Base-by-base conservation (phyloP, 2,329 filamentous ascomycete species). In the Exophiala spinifera region DNA sequence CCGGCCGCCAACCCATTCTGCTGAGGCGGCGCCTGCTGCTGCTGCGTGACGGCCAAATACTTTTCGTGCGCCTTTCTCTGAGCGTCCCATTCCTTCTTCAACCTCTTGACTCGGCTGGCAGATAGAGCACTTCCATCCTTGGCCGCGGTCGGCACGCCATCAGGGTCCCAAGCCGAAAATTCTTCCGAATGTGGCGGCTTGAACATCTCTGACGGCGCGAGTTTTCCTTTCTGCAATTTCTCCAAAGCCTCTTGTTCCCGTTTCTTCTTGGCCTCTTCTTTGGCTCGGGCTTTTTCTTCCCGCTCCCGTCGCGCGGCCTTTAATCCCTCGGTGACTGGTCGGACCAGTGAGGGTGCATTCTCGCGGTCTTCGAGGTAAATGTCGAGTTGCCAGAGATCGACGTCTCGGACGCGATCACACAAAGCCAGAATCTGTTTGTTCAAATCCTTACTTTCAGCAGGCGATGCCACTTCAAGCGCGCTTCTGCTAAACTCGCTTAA, bases 301-400 rank as follows among this genome's bases (percentile, higher is more conserved):
- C 80, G 79, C 54, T 82, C 79, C 47, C 79, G 76, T 3, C 81
- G 77, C 2, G 74, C 74, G 45, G 76, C 74, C 48, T 80, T 74
- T 46, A 87, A 75, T 43, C 81, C 78, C 37, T 76, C 76, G 3
- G 84, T 83, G 4, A 88, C 76, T 1, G 83, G 84, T 15, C 84
- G 80, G 57, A 96, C 86, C 28, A 96, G 79, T 0, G 90, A 89
- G 0, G 83, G 86, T 67, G 80, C 81, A 59, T 72, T 74, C 20
- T 83, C 79, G 46, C 89, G 83, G 65, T 96, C 91, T 67, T 96
- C 91, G 1, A 96, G 83, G 66, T 95, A 95, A 54, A 96, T 87
- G 34, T 87, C 89, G 0, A 95, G 75, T 54, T 91, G 85, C 64
- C 88, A 91, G 10, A 96, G 82, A 53, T 91, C 84, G 8, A 83